Evolutionary conservation across 306 rosid genomes (phyloP), one percentile per base, ranked within the genome.

Genomic region (Citrullus colocynthis): DNA sequence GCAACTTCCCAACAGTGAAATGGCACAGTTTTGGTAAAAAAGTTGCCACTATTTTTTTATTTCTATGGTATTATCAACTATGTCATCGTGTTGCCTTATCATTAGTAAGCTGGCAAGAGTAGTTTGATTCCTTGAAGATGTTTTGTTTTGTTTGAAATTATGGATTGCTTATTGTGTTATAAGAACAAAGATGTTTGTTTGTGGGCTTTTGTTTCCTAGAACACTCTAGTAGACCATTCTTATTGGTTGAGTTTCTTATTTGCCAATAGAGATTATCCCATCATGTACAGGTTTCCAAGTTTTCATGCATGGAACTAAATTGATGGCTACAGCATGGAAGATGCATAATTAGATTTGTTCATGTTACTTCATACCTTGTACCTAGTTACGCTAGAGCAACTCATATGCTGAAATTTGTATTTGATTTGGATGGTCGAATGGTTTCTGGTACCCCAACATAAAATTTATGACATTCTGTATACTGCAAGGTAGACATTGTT

Each of bases 11-110:
- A 16, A 20, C 6, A 89, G 97, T 52, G 98, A 91, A 83, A 91
- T 94, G 92, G 90, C 98, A 20, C 97, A 89, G 78, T 42, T 90
- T 79, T 94, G 97, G 98, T 90, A 75, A 84, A 96, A 77, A 77
- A 28, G 0, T 62, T 84, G 76, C n/a, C 76, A 34, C 78, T 63
- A 6, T 16, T n/a, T 49, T 24, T n/a, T 17, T 13, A 15, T 18
- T 42, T 21, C 73, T 28, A 3, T 32, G 41, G 20, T 69, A 18
- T 57, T 54, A 42, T 60, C 13, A 32, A 28, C 41, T 2, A 1
- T 34, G 37, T 9, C 6, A 64, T 64, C 51, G 21, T 54, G 37
- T 67, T 55, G 52, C 28, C 18, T 24, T 75, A 9, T 21, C 51
- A 14, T 73, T 37, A 24, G n/a, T 14, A 21, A 65, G 30, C 30